Evolutionary conservation across 2,329 filamentous ascomycete species (phyloP), one percentile per base, ranked within the genome.

Genomic region (Phaeosphaeriaceae sp.): DNA sequence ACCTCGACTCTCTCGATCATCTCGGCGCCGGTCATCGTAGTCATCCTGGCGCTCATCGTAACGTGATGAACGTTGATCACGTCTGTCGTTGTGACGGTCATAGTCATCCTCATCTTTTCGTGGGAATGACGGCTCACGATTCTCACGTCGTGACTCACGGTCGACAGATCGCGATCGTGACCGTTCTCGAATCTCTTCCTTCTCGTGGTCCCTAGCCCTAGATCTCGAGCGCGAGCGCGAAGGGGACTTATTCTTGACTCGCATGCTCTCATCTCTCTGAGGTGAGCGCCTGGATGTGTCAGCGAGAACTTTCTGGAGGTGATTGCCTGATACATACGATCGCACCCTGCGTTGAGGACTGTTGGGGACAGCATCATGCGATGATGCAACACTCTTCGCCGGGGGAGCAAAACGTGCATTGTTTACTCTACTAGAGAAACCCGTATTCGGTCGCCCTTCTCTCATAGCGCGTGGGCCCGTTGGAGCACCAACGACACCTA

Each of bases 381-480:
- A 55, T 22, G 69, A 63, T 11, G 67, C 62, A 0, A 68, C 57
- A 48, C 62, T 69, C 46, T 70, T 66, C 7, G 62, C 56, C 5
- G 65, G 58, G 19, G 67, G 61, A n/a, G 67, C 66, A 53, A 66
- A 73, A 51, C 72, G 68, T 24, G 58, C 58, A 45, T 68, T 75
- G 52, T 68, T 72, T 10, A 75, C 89, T 75, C 84, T 78, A 68
- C 90, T 86, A 63, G 88, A 85, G 53, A 91, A 85, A 66, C 91
- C 91, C 56, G 89, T 93, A 76, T 96, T 96, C 51, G 91, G 91
- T 11, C 93, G 82, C 27, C 93, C 92, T 78, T 95, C 90, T 62
- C 94, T 87, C 92, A 98, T 96, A 19, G 95, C 95, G 79, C 95
- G 93, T 48, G 95, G 95, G 10, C 93, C 95, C 54, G 91, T 96